These are phyloP conservation scores for Stachybotrys echinatus DNA, from an alignment of 2,329 filamentous ascomycete genomes.

Conservation along the genomic window DNA sequence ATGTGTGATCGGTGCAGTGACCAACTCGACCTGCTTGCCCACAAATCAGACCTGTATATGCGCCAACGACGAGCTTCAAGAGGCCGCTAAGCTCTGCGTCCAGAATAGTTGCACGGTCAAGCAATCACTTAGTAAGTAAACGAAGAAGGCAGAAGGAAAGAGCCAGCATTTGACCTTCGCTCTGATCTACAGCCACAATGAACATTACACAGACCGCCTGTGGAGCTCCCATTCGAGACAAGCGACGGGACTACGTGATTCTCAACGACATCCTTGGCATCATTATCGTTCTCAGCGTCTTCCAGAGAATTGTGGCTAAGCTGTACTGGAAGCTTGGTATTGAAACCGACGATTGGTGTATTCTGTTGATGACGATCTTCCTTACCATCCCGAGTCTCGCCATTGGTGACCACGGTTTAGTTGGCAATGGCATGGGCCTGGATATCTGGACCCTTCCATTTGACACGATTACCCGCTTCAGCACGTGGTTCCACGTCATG, in stretches of 20 bases:
- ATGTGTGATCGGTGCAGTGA: not conserved
- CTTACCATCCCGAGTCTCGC: not conserved
- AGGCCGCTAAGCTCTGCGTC: not conserved
- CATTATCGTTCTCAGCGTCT: conserved; percentile 19
- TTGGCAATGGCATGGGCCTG: conserved; percentile 1
- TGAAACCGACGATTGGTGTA: not conserved
- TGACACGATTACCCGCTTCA: not conserved
- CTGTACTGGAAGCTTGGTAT: conserved; percentile 2
- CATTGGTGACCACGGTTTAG: not conserved
- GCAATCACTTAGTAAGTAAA: not conserved
- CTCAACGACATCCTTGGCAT: not conserved
- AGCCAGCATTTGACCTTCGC: not conserved
- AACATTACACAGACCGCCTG: not conserved
- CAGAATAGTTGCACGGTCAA: not conserved
- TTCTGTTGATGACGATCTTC: not conserved
- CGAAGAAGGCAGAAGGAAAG: not conserved
- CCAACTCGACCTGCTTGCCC: not conserved
- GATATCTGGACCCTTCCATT: conserved; percentile 31
- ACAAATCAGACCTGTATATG: not conserved
- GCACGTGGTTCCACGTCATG: conserved; percentile 17
- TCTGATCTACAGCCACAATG: not conserved
- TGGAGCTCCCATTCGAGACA: not conserved
- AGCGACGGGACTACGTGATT: not conserved
- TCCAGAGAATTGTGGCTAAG: not conserved
- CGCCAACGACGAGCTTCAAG: not conserved